phyloP scores from a whole-genome alignment of 345 rosid species.

The Sonneratia alba region DNA sequence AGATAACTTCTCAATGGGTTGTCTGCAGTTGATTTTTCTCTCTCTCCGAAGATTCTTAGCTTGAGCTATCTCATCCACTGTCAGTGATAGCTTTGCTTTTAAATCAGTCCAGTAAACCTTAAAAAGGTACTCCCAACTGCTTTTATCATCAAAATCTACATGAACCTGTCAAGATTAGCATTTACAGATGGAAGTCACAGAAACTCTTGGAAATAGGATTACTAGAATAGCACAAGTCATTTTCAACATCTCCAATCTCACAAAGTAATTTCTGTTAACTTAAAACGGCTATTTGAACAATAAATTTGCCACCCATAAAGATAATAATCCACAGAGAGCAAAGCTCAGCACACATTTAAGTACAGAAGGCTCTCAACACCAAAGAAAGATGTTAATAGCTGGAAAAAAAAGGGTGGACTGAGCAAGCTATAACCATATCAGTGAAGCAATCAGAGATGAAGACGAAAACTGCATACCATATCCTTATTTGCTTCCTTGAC shows the following conservation, averaged over 20 bases:
- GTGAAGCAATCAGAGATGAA: not conserved
- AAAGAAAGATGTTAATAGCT: not conserved
- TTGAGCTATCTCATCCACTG: slow-evolving; percentile 51
- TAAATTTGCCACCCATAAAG: not conserved
- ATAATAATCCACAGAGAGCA: not conserved
- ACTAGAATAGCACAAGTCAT: not conserved
- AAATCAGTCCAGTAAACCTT: slow-evolving; percentile 75
- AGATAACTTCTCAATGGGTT: not conserved
- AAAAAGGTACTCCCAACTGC: slow-evolving; percentile 97
- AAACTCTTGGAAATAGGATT: not conserved
- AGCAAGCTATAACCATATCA: not conserved
- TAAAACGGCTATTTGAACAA: not conserved
- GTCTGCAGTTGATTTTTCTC: not conserved
- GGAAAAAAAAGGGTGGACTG: not conserved
- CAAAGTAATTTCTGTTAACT: not conserved
- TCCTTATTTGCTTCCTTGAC: slow-evolving; percentile 37
- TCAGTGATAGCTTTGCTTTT: slow-evolving; percentile 65
- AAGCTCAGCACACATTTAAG: not conserved
- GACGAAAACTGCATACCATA: slow-evolving; percentile 33
- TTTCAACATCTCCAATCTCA: not conserved
- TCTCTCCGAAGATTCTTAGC: slow-evolving; percentile 76
- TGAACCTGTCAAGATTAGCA: slow-evolving; percentile 41
- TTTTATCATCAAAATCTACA: slow-evolving; percentile 92
- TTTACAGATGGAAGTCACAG: not conserved
- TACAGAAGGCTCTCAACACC: not conserved